These are phyloP conservation scores for Collybiopsis luxurians DNA, from an alignment of 768 basidiomycete genomes.

Conservation along the genomic window DNA sequence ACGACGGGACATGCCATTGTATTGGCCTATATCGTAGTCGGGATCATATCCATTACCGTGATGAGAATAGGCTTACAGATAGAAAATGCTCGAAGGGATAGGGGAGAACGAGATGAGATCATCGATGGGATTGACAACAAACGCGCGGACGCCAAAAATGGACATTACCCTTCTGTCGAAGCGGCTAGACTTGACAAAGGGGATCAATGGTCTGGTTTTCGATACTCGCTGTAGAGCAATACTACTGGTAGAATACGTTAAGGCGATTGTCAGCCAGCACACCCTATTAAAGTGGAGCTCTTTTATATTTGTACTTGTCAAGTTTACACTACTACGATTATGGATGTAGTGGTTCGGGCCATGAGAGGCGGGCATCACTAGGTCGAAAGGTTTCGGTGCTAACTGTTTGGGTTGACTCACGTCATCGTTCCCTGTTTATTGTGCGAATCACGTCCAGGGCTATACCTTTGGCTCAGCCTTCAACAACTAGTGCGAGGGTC, in stretches of 20 bases:
- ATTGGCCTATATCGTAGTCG: slow-evolving; percentile 66
- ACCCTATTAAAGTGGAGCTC: too few relatives aligned
- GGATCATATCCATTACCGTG: slow-evolving; percentile 50
- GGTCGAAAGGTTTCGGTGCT: too few relatives aligned
- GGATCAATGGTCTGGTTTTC: slow-evolving; percentile 76
- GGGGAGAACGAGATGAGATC: slow-evolving; percentile 67
- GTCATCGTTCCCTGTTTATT: too few relatives aligned
- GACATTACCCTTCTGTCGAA: slow-evolving; percentile 48
- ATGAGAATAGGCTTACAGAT: slow-evolving; percentile 46
- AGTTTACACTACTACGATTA: too few relatives aligned
- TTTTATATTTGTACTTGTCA: too few relatives aligned
- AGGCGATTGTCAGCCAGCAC: too few relatives aligned
- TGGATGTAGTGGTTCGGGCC: too few relatives aligned
- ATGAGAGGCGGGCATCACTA: too few relatives aligned
- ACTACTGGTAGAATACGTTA: neutral
- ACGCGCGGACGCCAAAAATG: slow-evolving; percentile 47
- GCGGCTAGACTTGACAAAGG: slow-evolving; percentile 62
- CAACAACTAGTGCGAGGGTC: too few relatives aligned
- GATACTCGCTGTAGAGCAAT: slow-evolving; percentile 34
- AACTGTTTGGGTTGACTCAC: too few relatives aligned
- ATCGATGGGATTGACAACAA: slow-evolving; percentile 49
- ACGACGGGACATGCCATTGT: slow-evolving; percentile 67
- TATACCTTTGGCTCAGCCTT: too few relatives aligned
- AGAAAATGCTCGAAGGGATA: slow-evolving; percentile 63
- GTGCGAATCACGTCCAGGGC: too few relatives aligned